phyloP scores from a whole-genome alignment of 2,329 filamentous ascomycete genomes.

The Mycocentrospora acerina region DNA sequence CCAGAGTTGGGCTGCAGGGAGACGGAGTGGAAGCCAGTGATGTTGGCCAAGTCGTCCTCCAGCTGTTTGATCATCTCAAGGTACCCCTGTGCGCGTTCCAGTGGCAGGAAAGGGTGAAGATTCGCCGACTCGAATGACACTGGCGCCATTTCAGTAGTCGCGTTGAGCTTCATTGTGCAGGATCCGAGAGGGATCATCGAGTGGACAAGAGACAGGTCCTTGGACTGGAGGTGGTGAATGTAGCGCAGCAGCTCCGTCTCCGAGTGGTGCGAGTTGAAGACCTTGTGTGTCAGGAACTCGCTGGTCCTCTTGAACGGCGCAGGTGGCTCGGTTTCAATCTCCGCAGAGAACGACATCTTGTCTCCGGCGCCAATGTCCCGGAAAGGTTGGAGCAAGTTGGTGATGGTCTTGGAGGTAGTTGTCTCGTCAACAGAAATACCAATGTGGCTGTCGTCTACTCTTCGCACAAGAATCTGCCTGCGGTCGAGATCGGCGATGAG shows the following conservation, averaged over 20 bases:
- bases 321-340: constrained; percentile 46
- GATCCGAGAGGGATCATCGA: constrained; percentile 98
- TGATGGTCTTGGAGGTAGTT: constrained; percentile 57
- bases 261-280: constrained; percentile 93
- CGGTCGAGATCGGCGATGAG: constrained; percentile 56
- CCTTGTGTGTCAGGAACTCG: constrained; percentile 79
- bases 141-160: constrained; percentile 88
- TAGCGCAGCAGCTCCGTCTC: constrained; percentile 94
- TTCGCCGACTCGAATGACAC: constrained; percentile 76
- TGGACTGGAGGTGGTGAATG: constrained; percentile 89
- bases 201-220: constrained; percentile 89
- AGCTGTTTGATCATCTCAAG: constrained; percentile 68
- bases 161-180: constrained; percentile 98
- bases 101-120: constrained; percentile 77
- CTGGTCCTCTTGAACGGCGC: constrained; percentile 67
- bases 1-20: constrained; percentile 95
- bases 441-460: constrained; percentile 61
- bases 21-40: constrained; percentile 88
- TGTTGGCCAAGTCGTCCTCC: constrained; percentile 72
- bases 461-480: constrained; percentile 63
- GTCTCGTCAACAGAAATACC: constrained; percentile 81
- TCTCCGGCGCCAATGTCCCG: constrained; percentile 44
- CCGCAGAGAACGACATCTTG: constrained; percentile 10
- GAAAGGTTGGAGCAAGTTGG: constrained; percentile 61
- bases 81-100: constrained; percentile 67